Conservation (phyloP, 345 rosid genomes). For the Salix viminalis region DNA sequence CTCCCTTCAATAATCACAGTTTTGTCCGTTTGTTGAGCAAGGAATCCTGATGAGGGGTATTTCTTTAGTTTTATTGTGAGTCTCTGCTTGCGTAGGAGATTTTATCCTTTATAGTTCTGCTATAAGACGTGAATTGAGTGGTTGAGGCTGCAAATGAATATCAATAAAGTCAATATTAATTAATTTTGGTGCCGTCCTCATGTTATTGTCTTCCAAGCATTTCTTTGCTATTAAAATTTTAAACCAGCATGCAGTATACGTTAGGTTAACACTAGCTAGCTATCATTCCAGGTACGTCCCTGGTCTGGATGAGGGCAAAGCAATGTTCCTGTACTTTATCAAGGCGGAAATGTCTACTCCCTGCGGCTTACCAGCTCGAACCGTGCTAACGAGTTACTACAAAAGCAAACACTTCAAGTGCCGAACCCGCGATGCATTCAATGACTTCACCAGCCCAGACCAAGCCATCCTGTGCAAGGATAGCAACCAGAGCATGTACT, state of each 20-base stretch:
- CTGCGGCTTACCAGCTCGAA: slow-evolving; percentile 54
- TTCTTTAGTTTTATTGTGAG: too few relatives aligned
- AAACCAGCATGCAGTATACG: not conserved
- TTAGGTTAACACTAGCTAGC: slow-evolving; percentile 3
- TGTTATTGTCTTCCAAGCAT: not conserved
- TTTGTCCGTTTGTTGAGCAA: not conserved
- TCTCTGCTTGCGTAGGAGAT: too few relatives aligned
- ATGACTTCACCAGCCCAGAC: slow-evolving; percentile 55
- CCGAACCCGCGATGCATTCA: slow-evolving; percentile 43
- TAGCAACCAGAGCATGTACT: slow-evolving; percentile 66
- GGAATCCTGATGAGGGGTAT: not conserved
- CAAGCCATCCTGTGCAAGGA: slow-evolving; percentile 56
- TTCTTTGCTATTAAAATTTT: not conserved
- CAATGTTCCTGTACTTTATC: slow-evolving; percentile 58
- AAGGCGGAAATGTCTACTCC: slow-evolving; percentile 63
- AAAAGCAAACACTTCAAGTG: slow-evolving; percentile 62
- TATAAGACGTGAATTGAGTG: too few relatives aligned
- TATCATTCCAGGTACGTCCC: slow-evolving; percentile 36
- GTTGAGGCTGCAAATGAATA: too few relatives aligned
- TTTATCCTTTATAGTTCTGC: too few relatives aligned
- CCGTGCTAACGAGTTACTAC: slow-evolving; percentile 70
- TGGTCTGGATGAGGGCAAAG: slow-evolving; percentile 66
- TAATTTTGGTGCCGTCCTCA: not conserved
- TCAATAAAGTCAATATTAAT: too few relatives aligned
- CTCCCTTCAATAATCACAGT: not conserved